Percentiles rank a stretch among this genome's conserved stretches.
phyloP scores from a whole-genome alignment of 805 yeast species.

The Pichia nanzhaoensis region DNA sequence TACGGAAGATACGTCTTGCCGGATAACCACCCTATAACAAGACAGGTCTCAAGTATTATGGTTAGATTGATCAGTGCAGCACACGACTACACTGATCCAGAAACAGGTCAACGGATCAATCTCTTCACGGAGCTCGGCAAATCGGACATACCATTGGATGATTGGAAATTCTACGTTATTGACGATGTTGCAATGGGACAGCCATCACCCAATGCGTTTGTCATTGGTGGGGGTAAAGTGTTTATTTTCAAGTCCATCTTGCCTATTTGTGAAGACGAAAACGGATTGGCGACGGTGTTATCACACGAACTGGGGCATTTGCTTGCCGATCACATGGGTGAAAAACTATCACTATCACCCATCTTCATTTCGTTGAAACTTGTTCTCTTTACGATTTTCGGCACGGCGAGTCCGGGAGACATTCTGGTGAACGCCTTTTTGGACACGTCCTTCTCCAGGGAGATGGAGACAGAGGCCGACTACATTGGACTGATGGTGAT shows the following conservation, averaged over 20 bases:
- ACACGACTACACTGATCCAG: constrained; percentile 32
- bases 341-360: constrained; percentile 73
- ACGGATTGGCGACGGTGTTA: constrained; percentile 91
- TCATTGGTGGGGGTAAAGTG: constrained; percentile 92
- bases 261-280: constrained; percentile 72
- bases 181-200: constrained; percentile 40
- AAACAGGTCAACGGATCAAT: constrained; percentile 24
- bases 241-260: constrained; percentile 79
- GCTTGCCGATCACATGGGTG: constrained; percentile 86
- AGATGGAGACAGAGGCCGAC: constrained; percentile 96
- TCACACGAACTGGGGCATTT: constrained; percentile 94
- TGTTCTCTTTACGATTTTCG: constrained; percentile 52
- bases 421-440: constrained; percentile 49
- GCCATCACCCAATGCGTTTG: constrained; percentile 97
- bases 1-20: constrained; percentile 53
- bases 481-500: constrained; percentile 87
- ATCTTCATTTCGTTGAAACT: constrained; percentile 50
- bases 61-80: constrained; percentile 55
- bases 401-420: constrained; percentile 46
- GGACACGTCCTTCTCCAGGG: constrained; percentile 80
- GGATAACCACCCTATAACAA: constrained; percentile 49
- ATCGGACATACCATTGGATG: constrained; percentile 26
- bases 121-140: constrained; percentile 22
- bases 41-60: constrained; percentile 57
- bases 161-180: constrained; percentile 81